phyloP scores from a whole-genome alignment of 176 grass and related monocot species.

The Aegilops bicornis region DNA sequence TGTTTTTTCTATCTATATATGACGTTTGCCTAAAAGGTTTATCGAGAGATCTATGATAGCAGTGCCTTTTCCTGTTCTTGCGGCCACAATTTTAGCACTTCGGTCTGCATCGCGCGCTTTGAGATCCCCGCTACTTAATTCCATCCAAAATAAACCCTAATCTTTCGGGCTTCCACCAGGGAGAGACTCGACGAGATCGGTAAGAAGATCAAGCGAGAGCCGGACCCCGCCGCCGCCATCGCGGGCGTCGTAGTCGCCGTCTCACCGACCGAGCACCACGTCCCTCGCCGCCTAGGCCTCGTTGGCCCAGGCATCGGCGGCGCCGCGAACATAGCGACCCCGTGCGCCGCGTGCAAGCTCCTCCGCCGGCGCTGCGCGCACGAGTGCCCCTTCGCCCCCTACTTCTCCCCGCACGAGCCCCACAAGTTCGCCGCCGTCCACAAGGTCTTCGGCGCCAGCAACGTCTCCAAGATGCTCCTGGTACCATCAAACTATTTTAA shows the following conservation, averaged over 20 bases:
- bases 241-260: neutral
- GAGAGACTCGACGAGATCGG: conserved; percentile 75
- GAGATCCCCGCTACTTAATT: neutral
- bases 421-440: conserved; percentile 91
- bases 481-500: conserved; percentile 30
- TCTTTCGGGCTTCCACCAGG: conserved; percentile 31
- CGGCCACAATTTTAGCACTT: neutral
- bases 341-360: conserved; percentile 96
- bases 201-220: conserved; percentile 82
- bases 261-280: conserved; percentile 19
- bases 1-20: conserved; percentile 3
- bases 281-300: conserved; percentile 31
- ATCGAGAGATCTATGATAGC: neutral
- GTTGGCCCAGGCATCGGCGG: conserved; percentile 8
- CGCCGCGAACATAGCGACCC: conserved; percentile 59
- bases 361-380: conserved; percentile 80
- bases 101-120: neutral
- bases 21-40: conserved; percentile 25
- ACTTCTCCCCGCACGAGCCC: conserved; percentile 93
- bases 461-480: conserved; percentile 97
- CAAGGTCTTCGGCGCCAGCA: conserved; percentile 95
- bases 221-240: conserved; percentile 17
- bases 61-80: conserved; percentile 12
- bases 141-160: conserved; percentile 41
- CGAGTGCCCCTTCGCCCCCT: conserved; percentile 90